Conservation (phyloP, 257 asterid species). For the Oldenlandia corymbosa region DNA sequence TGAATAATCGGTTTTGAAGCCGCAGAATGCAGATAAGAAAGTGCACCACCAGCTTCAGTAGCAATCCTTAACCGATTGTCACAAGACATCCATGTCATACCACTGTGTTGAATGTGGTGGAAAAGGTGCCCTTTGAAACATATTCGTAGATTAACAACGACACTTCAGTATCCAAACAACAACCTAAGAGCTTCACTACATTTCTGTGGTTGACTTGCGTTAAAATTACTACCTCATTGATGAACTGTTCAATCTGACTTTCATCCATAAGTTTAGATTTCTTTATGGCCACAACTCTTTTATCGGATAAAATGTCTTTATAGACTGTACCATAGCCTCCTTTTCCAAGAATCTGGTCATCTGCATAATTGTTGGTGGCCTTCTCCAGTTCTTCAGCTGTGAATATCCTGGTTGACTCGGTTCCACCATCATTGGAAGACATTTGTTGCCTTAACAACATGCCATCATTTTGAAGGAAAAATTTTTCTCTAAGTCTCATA, state of each 20-base stretch:
- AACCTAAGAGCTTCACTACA: constrained; percentile 53
- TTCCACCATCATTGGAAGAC: constrained; percentile 18
- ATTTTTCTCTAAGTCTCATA: constrained; percentile 26
- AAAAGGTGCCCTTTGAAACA: constrained; percentile 37
- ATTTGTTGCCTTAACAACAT: constrained; percentile 39
- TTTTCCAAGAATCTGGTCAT: constrained; percentile 43
- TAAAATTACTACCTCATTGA: constrained; percentile 56
- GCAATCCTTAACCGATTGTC: constrained; percentile 41
- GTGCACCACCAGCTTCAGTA: constrained; percentile 41
- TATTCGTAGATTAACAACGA: constrained; percentile 48
- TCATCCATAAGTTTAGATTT: constrained; percentile 44
- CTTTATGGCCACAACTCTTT: constrained; percentile 43
- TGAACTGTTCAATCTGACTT: constrained; percentile 50
- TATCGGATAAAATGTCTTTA: constrained; percentile 40
- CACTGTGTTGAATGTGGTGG: constrained; percentile 39
- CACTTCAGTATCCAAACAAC: constrained; percentile 53
- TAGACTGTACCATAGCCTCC: constrained; percentile 58
- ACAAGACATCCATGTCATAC: constrained; percentile 56
- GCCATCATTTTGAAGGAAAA: constrained; percentile 54
- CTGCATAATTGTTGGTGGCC: constrained; percentile 44
- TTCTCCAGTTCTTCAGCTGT: constrained; percentile 34
- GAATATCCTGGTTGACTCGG: constrained; percentile 25
- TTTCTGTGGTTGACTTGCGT: constrained; percentile 55
- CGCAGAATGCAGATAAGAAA: constrained; percentile 57
- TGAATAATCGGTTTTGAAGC: too few relatives aligned